These are phyloP conservation scores for Anisodus tanguticus DNA, from an alignment of 257 asterid genomes.

Conservation along the genomic window DNA sequence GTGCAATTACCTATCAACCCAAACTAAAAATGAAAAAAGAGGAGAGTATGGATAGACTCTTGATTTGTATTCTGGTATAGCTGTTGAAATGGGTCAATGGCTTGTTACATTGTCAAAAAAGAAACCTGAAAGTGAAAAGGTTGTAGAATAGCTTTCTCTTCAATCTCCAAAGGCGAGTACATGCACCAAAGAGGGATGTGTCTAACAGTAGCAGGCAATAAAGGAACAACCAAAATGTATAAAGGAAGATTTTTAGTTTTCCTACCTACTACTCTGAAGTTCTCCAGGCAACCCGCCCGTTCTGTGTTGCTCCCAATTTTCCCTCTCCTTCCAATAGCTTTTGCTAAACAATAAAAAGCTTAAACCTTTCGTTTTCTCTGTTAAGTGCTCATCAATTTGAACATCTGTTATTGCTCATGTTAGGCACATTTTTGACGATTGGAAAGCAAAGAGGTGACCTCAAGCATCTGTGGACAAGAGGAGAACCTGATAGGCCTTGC, in stretches of 20 bases:
- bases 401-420: constrained; percentile 23
- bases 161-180: too few relatives aligned
- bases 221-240: background rate
- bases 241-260: background rate
- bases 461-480: constrained; percentile 79
- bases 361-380: background rate
- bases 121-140: background rate
- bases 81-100: background rate
- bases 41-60: background rate
- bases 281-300: background rate
- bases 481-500: constrained; percentile 86
- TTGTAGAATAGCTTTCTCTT: too few relatives aligned
- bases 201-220: background rate
- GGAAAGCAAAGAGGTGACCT: constrained; percentile 84
- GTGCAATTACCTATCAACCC: background rate
- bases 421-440: constrained; percentile 78
- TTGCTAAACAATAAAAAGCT: constrained; percentile 24
- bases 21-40: too few relatives aligned
- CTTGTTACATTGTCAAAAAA: background rate
- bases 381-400: background rate
- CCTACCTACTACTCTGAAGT: background rate
- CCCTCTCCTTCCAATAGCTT: background rate
- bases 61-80: background rate
- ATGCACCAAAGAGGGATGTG: background rate
- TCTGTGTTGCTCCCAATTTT: background rate